phyloP scores from a whole-genome alignment of 768 basidiomycete species.

The Mycena venus region DNA sequence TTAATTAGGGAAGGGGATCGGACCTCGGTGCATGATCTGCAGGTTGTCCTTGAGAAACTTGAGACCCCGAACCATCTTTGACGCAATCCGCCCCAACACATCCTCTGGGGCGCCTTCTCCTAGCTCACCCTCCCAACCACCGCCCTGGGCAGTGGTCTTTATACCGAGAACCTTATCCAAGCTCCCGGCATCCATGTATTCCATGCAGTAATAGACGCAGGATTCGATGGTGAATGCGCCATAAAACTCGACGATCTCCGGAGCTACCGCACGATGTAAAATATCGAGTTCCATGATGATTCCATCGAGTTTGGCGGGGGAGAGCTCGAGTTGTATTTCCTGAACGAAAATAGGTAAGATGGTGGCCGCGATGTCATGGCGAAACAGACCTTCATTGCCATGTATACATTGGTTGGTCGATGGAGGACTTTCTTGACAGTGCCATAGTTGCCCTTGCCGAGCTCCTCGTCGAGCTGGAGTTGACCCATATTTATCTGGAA shows the following conservation, averaged over 20 bases:
- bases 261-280: slow-evolving; percentile 91
- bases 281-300: slow-evolving; percentile 99
- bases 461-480: slow-evolving; percentile 90
- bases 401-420: slow-evolving; percentile 92
- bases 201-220: slow-evolving; percentile 99
- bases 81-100: slow-evolving; percentile 86
- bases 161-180: slow-evolving; percentile 82
- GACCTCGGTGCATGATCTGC: slow-evolving; percentile 78
- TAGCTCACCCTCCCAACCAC: slow-evolving; percentile 31
- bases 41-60: slow-evolving; percentile 96
- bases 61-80: slow-evolving; percentile 88
- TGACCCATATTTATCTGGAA: slow-evolving; percentile 97
- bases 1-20: slow-evolving; percentile 13
- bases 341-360: slow-evolving; percentile 47
- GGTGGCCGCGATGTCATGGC: slow-evolving; percentile 23
- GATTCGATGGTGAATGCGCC: slow-evolving; percentile 99
- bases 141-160: slow-evolving; percentile 31
- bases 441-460: slow-evolving; percentile 97
- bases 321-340: slow-evolving; percentile 98
- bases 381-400: slow-evolving; percentile 95
- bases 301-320: slow-evolving; percentile 91
- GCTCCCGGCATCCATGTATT: slow-evolving; percentile 99
- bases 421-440: slow-evolving; percentile 97
- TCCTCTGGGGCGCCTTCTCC: slow-evolving; percentile 76
- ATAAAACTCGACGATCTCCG: slow-evolving; percentile 97